Evolutionary conservation across 495 filamentous ascomycete species (phyloP).

Genomic region (Letharia columbiana): DNA sequence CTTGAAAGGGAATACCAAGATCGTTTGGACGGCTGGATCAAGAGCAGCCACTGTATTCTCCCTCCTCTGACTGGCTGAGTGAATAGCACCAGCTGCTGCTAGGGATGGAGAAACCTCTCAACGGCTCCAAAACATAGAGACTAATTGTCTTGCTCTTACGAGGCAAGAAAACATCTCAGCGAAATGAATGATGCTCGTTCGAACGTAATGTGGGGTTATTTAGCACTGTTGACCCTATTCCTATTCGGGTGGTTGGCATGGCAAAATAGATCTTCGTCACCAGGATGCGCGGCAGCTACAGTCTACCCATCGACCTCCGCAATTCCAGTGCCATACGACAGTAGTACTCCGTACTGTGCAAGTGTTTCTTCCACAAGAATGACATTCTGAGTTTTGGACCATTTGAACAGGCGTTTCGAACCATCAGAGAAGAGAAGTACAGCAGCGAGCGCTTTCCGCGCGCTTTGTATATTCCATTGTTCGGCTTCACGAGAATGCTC

Average conservation of each 20-base stretch:
- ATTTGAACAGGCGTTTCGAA: not conserved
- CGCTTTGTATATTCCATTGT: not conserved
- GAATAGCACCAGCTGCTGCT: not conserved
- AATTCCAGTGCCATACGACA: not conserved
- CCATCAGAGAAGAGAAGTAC: not conserved
- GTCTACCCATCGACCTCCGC: too few species aligned
- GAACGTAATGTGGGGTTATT: not conserved
- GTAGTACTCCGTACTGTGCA: not conserved
- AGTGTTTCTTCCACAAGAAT: not conserved
- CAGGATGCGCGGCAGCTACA: too few species aligned
- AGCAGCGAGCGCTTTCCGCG: not conserved
- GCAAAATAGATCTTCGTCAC: not conserved
- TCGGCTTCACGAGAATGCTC: not conserved
- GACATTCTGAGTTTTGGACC: not conserved
- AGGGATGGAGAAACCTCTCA: not conserved
- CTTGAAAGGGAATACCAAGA: not conserved
- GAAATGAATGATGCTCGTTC: not conserved
- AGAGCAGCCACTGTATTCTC: not conserved
- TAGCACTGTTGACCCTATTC: not conserved
- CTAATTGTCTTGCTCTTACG: not conserved
- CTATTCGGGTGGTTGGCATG: constrained; percentile 4
- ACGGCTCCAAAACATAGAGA: not conserved
- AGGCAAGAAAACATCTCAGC: not conserved
- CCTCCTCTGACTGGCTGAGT: not conserved
- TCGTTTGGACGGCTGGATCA: not conserved